phyloP scores from a whole-genome alignment of 352 stramenopile genomes.

The Phytophthora citrophthora region DNA sequence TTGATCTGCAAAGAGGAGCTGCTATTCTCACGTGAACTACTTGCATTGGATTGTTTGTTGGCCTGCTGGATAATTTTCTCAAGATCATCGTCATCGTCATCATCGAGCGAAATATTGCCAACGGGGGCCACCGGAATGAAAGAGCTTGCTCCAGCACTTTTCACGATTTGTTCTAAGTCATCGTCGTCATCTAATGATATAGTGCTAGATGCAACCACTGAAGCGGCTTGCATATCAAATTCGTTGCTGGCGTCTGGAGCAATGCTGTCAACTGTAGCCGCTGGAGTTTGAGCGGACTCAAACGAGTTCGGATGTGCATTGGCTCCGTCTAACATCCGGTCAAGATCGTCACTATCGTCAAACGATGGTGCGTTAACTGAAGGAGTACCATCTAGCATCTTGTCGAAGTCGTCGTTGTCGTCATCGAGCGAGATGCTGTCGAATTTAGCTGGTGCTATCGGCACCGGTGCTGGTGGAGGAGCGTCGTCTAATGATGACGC shows the following conservation, averaged over 20 bases:
- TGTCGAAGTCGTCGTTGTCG: slow-evolving; percentile 39
- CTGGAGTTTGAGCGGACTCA: background rate
- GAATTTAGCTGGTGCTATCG: slow-evolving; percentile 2
- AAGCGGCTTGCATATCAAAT: slow-evolving; percentile 13
- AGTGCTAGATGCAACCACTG: background rate
- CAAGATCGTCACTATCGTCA: slow-evolving; percentile 13
- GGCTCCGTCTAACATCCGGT: slow-evolving; percentile 3
- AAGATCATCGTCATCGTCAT: slow-evolving; percentile 62
- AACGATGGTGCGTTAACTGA: background rate
- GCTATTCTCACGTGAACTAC: slow-evolving; percentile 62
- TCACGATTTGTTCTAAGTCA: slow-evolving; percentile 29
- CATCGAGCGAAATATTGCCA: slow-evolving; percentile 46
- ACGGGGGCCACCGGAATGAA: slow-evolving; percentile 1
- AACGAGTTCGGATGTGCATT: slow-evolving; percentile 4
- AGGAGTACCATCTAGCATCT: slow-evolving; percentile 14
- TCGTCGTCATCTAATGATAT: slow-evolving; percentile 34
- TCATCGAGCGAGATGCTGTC: slow-evolving; percentile 40
- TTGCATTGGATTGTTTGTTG: slow-evolving; percentile 43
- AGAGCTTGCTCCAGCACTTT: slow-evolving; percentile 3
- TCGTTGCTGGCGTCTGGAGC: slow-evolving; percentile 24
- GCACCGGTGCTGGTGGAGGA: slow-evolving; percentile 18
- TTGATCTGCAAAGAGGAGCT: slow-evolving; percentile 68
- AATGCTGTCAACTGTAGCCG: background rate
- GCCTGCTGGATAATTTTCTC: slow-evolving; percentile 69
- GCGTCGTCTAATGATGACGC: background rate